Percentiles rank a stretch among this genome's conserved stretches.
phyloP scores from a whole-genome alignment of 495 filamentous ascomycete genomes.

The Xylaria curta region DNA sequence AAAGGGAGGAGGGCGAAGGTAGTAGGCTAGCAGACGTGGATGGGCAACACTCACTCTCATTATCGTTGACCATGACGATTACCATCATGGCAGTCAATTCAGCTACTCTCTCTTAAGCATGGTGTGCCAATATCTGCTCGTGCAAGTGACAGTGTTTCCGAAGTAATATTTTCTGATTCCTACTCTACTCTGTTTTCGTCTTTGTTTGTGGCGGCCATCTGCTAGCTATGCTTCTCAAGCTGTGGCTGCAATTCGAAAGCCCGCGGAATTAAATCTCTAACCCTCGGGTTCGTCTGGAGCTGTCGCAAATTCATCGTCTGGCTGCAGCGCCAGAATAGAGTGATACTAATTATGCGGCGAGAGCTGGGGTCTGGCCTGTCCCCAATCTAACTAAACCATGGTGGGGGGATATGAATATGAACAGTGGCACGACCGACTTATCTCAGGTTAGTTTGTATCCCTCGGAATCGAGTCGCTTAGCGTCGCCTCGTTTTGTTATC shows the following conservation, averaged over 20 bases:
- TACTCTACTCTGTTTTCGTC: not conserved
- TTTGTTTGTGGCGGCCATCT: too few relatives aligned
- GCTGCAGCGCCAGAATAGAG: not conserved
- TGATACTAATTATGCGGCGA: not conserved
- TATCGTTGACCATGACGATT: conserved; percentile 29
- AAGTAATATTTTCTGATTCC: not conserved
- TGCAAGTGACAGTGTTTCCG: conserved; percentile 8
- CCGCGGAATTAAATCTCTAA: not conserved
- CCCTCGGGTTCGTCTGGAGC: not conserved
- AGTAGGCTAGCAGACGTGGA: not conserved
- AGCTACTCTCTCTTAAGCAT: conserved; percentile 24
- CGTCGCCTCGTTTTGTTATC: too few relatives aligned
- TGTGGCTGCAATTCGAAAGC: not conserved
- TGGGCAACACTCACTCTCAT: conserved; percentile 21
- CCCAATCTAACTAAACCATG: not conserved
- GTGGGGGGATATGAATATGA: not conserved
- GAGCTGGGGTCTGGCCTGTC: not conserved
- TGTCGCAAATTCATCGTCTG: not conserved
- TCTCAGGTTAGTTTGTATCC: not conserved
- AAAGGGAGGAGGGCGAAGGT: not conserved
- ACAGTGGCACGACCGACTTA: not conserved
- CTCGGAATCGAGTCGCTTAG: not conserved
- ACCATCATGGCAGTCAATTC: conserved; percentile 27
- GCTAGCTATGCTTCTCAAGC: not conserved
- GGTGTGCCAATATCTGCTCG: conserved; percentile 5